These are phyloP conservation scores for Wickerhamiella pararugosa DNA, from an alignment of 1,139 yeast genomes.

Conservation along the genomic window DNA sequence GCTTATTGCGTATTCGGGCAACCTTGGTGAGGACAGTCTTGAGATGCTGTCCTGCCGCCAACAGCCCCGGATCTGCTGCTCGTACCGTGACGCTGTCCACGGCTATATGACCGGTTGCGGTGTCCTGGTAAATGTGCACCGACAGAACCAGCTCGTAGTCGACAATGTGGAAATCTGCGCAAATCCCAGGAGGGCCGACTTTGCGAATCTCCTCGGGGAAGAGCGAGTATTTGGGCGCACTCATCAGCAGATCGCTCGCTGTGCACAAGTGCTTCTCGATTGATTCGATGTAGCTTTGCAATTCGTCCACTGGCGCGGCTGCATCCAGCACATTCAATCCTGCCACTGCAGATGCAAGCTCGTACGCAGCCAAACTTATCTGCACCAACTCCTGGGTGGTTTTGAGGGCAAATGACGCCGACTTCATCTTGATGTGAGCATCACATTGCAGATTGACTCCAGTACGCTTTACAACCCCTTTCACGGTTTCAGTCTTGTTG, in stretches of 20 bases:
- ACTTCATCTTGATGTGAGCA: neutral
- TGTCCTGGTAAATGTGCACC: constrained; percentile 6
- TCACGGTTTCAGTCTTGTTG: constrained; percentile 13
- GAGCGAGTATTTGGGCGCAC: neutral
- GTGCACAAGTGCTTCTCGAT: neutral
- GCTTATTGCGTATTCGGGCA: no score
- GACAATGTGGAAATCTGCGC: constrained; percentile 1
- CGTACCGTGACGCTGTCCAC: neutral
- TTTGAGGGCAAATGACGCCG: neutral
- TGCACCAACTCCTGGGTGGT: constrained; percentile 3
- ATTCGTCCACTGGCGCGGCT: neutral
- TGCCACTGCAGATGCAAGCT: neutral
- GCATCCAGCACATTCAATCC: neutral
- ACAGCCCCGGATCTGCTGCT: constrained; percentile 6
- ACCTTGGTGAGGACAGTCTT: neutral
- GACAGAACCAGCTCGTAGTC: constrained; percentile 4
- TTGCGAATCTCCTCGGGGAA: constrained; percentile 5
- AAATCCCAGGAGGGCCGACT: constrained; percentile 1
- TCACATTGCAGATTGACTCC: constrained; percentile 1
- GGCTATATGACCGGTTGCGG: neutral
- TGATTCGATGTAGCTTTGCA: neutral
- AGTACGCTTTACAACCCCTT: constrained; percentile 4
- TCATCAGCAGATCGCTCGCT: neutral
- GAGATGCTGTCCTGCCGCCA: constrained; percentile 1
- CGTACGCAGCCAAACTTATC: constrained; percentile 1